Conservation (phyloP, 805 yeast species). For the Metschnikowia similis region DNA sequence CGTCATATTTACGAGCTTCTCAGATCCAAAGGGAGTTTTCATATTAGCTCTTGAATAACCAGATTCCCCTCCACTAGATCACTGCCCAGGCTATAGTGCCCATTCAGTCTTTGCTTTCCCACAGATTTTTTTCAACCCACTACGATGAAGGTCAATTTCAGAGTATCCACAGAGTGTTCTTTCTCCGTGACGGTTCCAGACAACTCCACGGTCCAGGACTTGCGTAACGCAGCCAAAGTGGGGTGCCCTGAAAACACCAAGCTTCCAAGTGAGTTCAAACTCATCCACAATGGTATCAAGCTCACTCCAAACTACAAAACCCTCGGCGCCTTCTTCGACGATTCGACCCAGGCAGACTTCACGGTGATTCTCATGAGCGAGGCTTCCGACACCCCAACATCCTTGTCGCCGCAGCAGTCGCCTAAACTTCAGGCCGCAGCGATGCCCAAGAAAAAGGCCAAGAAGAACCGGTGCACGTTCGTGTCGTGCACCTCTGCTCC, state of each 20-base stretch:
- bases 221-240: constrained; percentile 43
- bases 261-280: constrained; percentile 36
- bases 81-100: neutral
- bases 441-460: constrained; percentile 25
- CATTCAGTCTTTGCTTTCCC: neutral
- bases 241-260: constrained; percentile 27
- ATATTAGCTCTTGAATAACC: too few species aligned
- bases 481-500: constrained; percentile 61
- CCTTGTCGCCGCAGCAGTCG: constrained; percentile 17
- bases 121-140: neutral
- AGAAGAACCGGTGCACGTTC: constrained; percentile 50
- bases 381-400: constrained; percentile 21
- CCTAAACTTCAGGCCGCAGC: constrained; percentile 13
- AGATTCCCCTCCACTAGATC: too few species aligned
- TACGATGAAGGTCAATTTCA: constrained; percentile 47
- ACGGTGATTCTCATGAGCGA: constrained; percentile 26
- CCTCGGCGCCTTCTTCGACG: constrained; percentile 18
- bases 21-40: too few species aligned
- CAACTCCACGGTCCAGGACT: constrained; percentile 49
- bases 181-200: constrained; percentile 48
- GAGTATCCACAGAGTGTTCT: constrained; percentile 42
- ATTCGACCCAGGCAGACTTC: constrained; percentile 12
- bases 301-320: constrained; percentile 26
- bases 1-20: too few species aligned
- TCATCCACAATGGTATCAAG: constrained; percentile 37